Evolutionary conservation across 2,329 filamentous ascomycete species (phyloP).

Genomic region (Pseudonectria foliicola): DNA sequence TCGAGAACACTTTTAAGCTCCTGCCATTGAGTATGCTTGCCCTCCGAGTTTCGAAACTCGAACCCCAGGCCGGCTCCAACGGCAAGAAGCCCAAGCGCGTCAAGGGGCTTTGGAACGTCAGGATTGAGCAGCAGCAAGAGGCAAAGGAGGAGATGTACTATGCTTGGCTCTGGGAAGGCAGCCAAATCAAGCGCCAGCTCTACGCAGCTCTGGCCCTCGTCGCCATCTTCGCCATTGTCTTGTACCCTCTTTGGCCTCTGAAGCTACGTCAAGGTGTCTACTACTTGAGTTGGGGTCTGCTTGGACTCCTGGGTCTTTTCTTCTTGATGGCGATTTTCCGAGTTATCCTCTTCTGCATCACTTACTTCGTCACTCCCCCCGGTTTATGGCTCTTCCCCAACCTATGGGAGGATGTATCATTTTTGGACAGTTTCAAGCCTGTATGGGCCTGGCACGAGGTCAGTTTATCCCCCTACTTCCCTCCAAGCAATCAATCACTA

Average conservation of each 20-base stretch:
- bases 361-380: conserved; percentile 75
- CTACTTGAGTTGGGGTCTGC: conserved; percentile 92
- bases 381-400: conserved; percentile 99
- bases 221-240: conserved; percentile 78
- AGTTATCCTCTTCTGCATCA: conserved; percentile 87
- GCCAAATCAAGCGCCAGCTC: conserved; percentile 87
- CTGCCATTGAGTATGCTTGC: conserved; percentile 92
- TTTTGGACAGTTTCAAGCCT: conserved; percentile 94
- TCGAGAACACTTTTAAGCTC: conserved; percentile 91
- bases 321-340: conserved; percentile 97
- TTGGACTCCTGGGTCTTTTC: conserved; percentile 85
- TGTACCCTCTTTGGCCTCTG: conserved; percentile 95
- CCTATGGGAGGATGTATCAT: conserved; percentile 95
- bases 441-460: conserved; percentile 99
- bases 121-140: conserved; percentile 94
- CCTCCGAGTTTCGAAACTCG: conserved; percentile 74
- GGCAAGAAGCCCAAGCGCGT: conserved; percentile 76
- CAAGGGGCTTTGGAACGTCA: conserved; percentile 94
- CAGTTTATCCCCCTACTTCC: conserved; percentile 23
- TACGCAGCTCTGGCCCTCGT: conserved; percentile 80
- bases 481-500: conserved; percentile 8
- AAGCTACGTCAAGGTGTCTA: conserved; percentile 88
- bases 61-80: conserved; percentile 55
- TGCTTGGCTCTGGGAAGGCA: conserved; percentile 91
- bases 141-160: conserved; percentile 84